Conservation (phyloP, 805 yeast species). For the Wickerhamomyces sydowiorum region DNA sequence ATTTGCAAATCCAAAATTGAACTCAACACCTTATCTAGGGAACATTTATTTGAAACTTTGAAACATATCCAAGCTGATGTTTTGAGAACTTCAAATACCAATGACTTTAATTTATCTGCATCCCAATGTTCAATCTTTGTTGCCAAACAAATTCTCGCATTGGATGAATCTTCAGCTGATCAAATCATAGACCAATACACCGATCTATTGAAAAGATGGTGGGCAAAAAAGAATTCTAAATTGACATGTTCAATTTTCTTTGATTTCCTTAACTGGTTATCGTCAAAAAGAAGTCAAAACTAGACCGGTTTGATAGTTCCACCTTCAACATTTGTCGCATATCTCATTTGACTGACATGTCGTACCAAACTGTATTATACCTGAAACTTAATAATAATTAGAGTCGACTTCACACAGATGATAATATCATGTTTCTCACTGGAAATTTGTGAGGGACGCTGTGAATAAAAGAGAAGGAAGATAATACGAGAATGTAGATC, state of each 20-base stretch:
- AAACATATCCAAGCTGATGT: constrained; percentile 37
- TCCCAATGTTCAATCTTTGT: constrained; percentile 67
- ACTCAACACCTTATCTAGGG: constrained; percentile 16
- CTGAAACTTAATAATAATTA: too few species aligned
- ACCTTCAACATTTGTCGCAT: too few species aligned
- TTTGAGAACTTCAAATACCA: constrained; percentile 27
- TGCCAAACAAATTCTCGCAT: constrained; percentile 45
- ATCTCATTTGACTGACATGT: too few species aligned
- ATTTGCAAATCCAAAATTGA: constrained; percentile 44
- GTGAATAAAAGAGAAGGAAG: too few species aligned
- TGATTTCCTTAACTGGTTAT: constrained; percentile 78
- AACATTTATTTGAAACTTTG: constrained; percentile 24
- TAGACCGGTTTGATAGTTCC: neutral
- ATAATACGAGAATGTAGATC: too few species aligned
- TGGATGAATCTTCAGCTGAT: constrained; percentile 28
- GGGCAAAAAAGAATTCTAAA: constrained; percentile 37
- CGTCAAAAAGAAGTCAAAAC: constrained; percentile 36
- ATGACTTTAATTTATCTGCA: constrained; percentile 30
- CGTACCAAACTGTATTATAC: too few species aligned
- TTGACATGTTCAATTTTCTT: constrained; percentile 54
- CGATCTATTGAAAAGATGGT: constrained; percentile 56
- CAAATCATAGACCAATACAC: constrained; percentile 52
- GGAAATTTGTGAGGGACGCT: too few species aligned
- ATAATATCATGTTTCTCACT: too few species aligned
- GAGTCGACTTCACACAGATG: too few species aligned